Evolutionary conservation across 2,329 filamentous ascomycete genomes (phyloP).

Genomic region (Trichoderma lentiforme): DNA sequence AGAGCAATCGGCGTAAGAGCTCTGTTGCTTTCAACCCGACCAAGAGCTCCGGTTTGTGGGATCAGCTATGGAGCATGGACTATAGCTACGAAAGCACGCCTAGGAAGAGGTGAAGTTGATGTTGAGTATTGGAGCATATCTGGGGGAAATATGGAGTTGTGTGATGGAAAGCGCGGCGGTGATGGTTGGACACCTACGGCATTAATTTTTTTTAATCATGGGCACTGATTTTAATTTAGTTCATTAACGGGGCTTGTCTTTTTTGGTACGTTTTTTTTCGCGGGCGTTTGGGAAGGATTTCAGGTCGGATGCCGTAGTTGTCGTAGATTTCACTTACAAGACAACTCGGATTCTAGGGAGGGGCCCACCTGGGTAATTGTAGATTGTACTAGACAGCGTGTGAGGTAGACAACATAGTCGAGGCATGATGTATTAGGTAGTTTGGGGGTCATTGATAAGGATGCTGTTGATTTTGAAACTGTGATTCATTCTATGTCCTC

Average conservation of each 20-base stretch:
- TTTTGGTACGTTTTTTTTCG: not conserved
- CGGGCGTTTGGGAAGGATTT: slow-evolving; percentile 1
- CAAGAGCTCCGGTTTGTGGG: slow-evolving; percentile 59
- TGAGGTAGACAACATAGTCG: not conserved
- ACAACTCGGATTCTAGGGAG: not conserved
- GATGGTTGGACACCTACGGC: not conserved
- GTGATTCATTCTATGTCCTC: not conserved
- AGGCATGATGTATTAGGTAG: not conserved
- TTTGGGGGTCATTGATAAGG: not conserved
- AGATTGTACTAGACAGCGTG: not conserved
- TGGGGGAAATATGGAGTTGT: not conserved
- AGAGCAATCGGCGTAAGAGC: slow-evolving; percentile 37
- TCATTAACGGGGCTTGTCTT: not conserved
- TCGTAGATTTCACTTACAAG: not conserved
- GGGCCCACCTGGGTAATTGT: not conserved
- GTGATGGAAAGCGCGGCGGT: not conserved
- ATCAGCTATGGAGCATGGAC: slow-evolving; percentile 60
- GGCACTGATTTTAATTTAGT: not conserved
- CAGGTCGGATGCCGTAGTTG: not conserved
- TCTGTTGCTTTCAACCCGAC: slow-evolving; percentile 33
- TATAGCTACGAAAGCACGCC: slow-evolving; percentile 49
- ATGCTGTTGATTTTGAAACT: not conserved
- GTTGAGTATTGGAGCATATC: not conserved
- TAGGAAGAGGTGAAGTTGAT: slow-evolving; percentile 23
- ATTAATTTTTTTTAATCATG: not conserved